Percentiles rank a stretch among this genome's conserved stretches.
phyloP scores from a whole-genome alignment of 352 stramenopile species.

The Phytophthora colocasiae region DNA sequence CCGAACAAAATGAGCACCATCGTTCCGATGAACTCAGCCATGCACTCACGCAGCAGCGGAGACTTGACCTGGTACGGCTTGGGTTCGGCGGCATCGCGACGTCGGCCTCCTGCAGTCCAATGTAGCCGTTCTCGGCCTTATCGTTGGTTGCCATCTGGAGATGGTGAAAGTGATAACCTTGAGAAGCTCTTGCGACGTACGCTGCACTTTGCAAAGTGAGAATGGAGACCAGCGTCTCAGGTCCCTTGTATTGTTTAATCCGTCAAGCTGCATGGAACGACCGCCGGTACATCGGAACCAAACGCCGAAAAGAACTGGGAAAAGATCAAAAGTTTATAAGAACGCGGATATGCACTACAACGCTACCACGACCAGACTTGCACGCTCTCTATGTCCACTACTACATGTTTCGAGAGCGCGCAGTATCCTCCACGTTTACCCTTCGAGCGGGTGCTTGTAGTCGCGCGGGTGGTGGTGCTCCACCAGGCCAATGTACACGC shows the following conservation, averaged over 20 bases:
- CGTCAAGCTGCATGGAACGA: background rate
- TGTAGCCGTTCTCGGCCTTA: slow-evolving; percentile 32
- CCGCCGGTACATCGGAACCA: background rate
- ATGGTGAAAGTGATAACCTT: background rate
- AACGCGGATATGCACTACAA: background rate
- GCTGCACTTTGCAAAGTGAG: slow-evolving; percentile 23
- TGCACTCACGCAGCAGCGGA: slow-evolving; percentile 47
- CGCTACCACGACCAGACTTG: slow-evolving; percentile 4
- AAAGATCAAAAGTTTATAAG: slow-evolving; percentile 7
- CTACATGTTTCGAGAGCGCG: background rate
- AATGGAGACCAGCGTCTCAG: background rate
- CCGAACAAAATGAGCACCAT: slow-evolving; percentile 65
- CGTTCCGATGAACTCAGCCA: slow-evolving; percentile 59
- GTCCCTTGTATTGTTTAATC: background rate
- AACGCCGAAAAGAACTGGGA: background rate
- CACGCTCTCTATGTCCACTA: background rate
- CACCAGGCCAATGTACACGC: slow-evolving; percentile 41
- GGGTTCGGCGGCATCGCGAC: slow-evolving; percentile 16
- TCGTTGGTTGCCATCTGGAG: slow-evolving; percentile 13
- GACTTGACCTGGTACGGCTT: slow-evolving; percentile 37
- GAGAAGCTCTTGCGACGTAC: slow-evolving; percentile 7
- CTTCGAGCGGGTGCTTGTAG: slow-evolving; percentile 43
- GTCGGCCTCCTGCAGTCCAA: slow-evolving; percentile 31
- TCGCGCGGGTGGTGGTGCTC: slow-evolving; percentile 49
- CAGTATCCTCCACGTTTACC: background rate